A percentile compares a stretch with the other conserved stretches of the same genome.
These are phyloP conservation scores for Hirschioporus abietinus DNA, from an alignment of 768 basidiomycete genomes.

Conservation along the genomic window DNA sequence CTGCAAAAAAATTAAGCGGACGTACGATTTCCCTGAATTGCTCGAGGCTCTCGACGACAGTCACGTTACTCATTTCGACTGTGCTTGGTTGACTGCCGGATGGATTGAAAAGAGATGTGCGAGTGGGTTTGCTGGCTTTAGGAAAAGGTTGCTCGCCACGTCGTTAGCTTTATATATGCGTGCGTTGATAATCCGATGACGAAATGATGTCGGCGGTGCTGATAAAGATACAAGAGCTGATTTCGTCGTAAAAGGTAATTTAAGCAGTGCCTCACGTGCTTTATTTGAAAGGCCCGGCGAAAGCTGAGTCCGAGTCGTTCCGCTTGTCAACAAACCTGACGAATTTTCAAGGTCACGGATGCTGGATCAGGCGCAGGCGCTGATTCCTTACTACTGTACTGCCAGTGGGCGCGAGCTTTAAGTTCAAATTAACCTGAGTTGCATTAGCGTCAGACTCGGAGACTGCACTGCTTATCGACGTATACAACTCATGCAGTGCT, in stretches of 20 bases:
- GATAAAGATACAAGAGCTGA: background rate
- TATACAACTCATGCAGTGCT: too few relatives aligned
- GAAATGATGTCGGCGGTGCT: background rate
- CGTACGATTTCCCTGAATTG: slow-evolving; percentile 44
- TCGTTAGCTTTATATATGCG: slow-evolving; percentile 1
- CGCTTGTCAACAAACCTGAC: background rate
- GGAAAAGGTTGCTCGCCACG: background rate
- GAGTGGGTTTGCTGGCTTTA: background rate
- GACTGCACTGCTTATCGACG: too few relatives aligned
- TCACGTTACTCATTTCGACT: background rate
- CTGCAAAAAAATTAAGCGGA: slow-evolving; percentile 7
- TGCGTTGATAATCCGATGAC: background rate
- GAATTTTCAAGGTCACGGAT: too few relatives aligned
- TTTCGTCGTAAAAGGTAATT: background rate
- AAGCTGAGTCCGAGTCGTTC: background rate
- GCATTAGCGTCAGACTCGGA: too few relatives aligned
- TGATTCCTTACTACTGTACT: too few relatives aligned
- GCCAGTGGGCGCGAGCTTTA: too few relatives aligned
- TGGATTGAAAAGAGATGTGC: background rate
- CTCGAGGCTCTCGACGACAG: slow-evolving; percentile 15
- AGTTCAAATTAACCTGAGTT: background rate
- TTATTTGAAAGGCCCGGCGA: background rate
- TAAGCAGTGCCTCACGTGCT: background rate
- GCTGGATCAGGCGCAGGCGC: too few relatives aligned
- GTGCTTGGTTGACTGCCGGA: background rate